A percentile compares a stretch with the other conserved stretches of the same genome.
phyloP scores from a whole-genome alignment of 2,329 filamentous ascomycete genomes.

The Chaetoscypha palmicola region DNA sequence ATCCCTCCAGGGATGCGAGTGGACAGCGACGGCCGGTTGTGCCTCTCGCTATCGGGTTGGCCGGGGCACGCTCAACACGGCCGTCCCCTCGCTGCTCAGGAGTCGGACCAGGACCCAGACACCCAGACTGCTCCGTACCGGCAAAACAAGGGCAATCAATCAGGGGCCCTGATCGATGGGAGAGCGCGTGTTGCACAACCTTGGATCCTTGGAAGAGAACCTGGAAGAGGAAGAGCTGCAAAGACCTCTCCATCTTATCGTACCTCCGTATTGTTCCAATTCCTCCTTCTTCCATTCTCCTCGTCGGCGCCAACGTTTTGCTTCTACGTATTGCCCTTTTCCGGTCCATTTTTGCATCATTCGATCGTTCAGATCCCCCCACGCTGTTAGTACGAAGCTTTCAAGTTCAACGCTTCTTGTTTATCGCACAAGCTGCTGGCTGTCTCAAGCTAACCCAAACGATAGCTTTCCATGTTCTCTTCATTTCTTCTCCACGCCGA shows the following conservation, averaged over 20 bases:
- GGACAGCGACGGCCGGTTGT: too few relatives aligned
- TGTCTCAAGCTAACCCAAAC: constrained; percentile 2
- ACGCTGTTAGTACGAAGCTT: constrained; percentile 4
- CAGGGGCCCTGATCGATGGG: neutral
- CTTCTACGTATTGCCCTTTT: too few relatives aligned
- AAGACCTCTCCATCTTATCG: neutral
- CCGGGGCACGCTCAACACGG: too few relatives aligned
- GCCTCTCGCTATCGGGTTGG: too few relatives aligned
- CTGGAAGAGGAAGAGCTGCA: too few relatives aligned
- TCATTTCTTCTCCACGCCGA: neutral
- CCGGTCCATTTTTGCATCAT: too few relatives aligned
- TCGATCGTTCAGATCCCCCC: constrained; percentile 2
- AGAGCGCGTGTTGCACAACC: neutral
- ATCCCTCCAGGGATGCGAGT: too few relatives aligned
- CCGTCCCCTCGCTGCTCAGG: too few relatives aligned
- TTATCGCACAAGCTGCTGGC: constrained; percentile 1
- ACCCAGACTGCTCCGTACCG: too few relatives aligned
- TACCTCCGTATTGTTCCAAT: neutral
- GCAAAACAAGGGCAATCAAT: neutral
- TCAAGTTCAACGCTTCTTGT: neutral
- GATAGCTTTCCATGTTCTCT: constrained; percentile 13
- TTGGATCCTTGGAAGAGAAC: too few relatives aligned
- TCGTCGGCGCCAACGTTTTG: too few relatives aligned
- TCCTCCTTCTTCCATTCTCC: neutral
- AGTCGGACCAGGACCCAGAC: too few relatives aligned